Percentiles rank a stretch among this genome's conserved stretches.
These are phyloP conservation scores for Hymenoscyphus repandus DNA, from an alignment of 2,329 filamentous ascomycete species.

Conservation along the genomic window DNA sequence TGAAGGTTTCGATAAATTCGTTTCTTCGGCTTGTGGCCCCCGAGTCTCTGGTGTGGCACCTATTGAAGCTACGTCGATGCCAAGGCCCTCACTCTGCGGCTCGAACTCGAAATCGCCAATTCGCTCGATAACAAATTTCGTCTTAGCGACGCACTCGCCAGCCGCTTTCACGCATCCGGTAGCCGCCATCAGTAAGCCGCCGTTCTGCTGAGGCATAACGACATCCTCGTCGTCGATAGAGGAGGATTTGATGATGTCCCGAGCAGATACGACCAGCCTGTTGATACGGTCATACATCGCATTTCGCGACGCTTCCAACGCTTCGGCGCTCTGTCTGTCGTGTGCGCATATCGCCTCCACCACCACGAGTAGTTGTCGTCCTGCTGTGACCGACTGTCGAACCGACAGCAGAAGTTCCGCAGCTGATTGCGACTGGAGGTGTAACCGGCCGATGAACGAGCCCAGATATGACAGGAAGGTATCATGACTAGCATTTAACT, in stretches of 20 bases:
- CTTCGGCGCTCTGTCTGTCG: conserved; percentile 61
- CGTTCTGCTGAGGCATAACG: conserved; percentile 74
- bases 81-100: conserved; percentile 42
- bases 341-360: conserved; percentile 79
- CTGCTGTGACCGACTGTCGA: conserved; percentile 76
- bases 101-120: conserved; percentile 88
- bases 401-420: conserved; percentile 78
- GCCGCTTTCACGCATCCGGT: conserved; percentile 85
- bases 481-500: conserved; percentile 75
- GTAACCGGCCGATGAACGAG: conserved; percentile 84
- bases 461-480: conserved; percentile 84
- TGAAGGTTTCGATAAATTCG: conserved; percentile 21
- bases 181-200: conserved; percentile 68
- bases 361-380: conserved; percentile 71
- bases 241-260: conserved; percentile 67
- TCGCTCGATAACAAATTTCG: conserved; percentile 77
- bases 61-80: conserved; percentile 41
- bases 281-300: conserved; percentile 76
- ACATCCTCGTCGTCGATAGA: conserved; percentile 67
- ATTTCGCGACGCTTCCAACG: conserved; percentile 63
- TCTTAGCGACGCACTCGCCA: conserved; percentile 85
- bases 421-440: conserved; percentile 87
- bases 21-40: not conserved
- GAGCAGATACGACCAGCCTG: conserved; percentile 74
- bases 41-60: conserved; percentile 32